Percentiles rank a stretch among this genome's conserved stretches.
phyloP scores from a whole-genome alignment of 805 yeast genomes.

The Geotrichum ghanense region DNA sequence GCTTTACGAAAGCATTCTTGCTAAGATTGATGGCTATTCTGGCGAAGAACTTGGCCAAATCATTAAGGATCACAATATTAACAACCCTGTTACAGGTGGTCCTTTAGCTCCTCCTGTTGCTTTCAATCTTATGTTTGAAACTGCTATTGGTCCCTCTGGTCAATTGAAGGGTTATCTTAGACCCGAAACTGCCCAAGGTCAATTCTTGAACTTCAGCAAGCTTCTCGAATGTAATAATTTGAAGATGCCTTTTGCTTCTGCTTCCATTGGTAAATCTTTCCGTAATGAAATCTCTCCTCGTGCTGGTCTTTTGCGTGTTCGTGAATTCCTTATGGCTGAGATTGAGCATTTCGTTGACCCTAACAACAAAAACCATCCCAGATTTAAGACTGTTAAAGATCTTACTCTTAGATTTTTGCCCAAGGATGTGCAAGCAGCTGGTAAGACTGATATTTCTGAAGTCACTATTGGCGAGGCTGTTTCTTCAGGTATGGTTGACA shows the following conservation, averaged over 20 bases:
- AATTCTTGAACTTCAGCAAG: constrained; percentile 89
- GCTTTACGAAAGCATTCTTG: constrained; percentile 79
- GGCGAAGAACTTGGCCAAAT: constrained; percentile 88
- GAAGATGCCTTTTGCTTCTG: constrained; percentile 99
- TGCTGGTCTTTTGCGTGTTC: constrained; percentile 92
- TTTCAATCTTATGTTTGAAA: constrained; percentile 97
- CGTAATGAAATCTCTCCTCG: constrained; percentile 98
- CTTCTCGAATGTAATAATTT: constrained; percentile 89
- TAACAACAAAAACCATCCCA: constrained; percentile 66
- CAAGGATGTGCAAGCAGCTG: constrained; percentile 77
- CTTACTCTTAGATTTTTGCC: constrained; percentile 70
- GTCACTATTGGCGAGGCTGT: constrained; percentile 88
- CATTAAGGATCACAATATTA: constrained; percentile 70
- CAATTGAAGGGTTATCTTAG: constrained; percentile 88
- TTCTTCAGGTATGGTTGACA: constrained; percentile 74
- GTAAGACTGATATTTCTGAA: constrained; percentile 56
- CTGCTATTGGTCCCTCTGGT: constrained; percentile 98
- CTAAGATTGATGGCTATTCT: constrained; percentile 85
- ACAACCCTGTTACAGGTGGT: constrained; percentile 85
- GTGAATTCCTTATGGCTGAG: constrained; percentile 99
- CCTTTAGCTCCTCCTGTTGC: constrained; percentile 82
- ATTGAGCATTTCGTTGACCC: constrained; percentile 99
- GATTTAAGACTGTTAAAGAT: constrained; percentile 66
- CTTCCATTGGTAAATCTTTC: constrained; percentile 96
- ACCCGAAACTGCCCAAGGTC: constrained; percentile 99